phyloP scores from a whole-genome alignment of 306 rosid genomes.

The Glycine soja region DNA sequence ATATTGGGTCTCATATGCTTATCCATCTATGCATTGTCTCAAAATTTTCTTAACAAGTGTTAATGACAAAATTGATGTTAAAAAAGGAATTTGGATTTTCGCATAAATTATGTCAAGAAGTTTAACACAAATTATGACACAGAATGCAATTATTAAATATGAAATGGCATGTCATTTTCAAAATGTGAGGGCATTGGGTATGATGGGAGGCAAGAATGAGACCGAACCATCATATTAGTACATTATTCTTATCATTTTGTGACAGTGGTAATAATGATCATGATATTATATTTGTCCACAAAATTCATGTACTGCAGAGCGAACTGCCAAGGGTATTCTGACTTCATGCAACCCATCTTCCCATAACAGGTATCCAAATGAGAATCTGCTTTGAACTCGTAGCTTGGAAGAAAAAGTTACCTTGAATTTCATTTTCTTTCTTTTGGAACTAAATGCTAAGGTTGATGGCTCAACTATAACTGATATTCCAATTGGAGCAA shows the following conservation, averaged over 20 bases:
- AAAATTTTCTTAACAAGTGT: too few relatives aligned
- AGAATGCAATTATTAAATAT: too few relatives aligned
- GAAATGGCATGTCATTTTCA: too few relatives aligned
- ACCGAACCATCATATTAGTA: too few relatives aligned
- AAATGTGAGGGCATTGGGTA: too few relatives aligned
- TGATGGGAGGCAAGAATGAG: too few relatives aligned
- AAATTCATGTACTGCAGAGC: conserved; percentile 48
- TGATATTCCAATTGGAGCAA: conserved; percentile 53
- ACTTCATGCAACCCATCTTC: conserved; percentile 64
- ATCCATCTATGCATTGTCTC: too few relatives aligned
- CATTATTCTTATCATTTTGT: not conserved
- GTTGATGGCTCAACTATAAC: conserved; percentile 54
- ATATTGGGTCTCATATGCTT: too few relatives aligned
- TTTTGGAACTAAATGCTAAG: conserved; percentile 51
- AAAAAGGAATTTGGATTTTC: too few relatives aligned
- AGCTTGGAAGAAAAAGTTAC: conserved; percentile 51
- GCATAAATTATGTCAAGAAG: too few relatives aligned
- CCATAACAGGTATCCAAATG: conserved; percentile 69
- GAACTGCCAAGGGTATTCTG: conserved; percentile 58
- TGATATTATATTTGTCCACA: conserved; percentile 46
- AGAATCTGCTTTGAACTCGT: conserved; percentile 58
- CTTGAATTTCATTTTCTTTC: conserved; percentile 56
- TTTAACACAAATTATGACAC: too few relatives aligned
- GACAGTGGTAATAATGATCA: not conserved
- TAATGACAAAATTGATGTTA: too few relatives aligned